Conservation (phyloP, 805 yeast genomes). For the Wickerhamia fluorescens region DNA sequence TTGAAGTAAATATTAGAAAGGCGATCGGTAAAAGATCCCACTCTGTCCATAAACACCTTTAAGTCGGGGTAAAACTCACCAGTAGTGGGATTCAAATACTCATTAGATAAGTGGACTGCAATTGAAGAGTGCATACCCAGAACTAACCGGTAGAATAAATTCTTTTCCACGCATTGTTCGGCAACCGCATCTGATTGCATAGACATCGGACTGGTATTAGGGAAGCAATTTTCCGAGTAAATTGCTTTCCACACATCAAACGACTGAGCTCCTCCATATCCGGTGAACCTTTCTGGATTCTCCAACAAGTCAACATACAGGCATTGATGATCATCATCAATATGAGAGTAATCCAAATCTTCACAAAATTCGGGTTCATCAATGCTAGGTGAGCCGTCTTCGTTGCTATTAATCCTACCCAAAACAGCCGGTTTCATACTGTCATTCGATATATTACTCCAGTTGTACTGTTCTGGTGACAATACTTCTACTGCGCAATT, state of each 20-base stretch:
- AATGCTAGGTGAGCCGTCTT: slow-evolving; percentile 17
- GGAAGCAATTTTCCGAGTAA: slow-evolving; percentile 86
- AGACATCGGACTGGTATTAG: slow-evolving; percentile 36
- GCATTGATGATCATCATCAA: slow-evolving; percentile 58
- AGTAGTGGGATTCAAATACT: slow-evolving; percentile 53
- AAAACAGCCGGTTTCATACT: slow-evolving; percentile 68
- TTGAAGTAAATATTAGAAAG: slow-evolving; percentile 86
- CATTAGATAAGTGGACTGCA: slow-evolving; percentile 86
- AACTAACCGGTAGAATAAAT: slow-evolving; percentile 76
- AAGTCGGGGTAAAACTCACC: slow-evolving; percentile 83
- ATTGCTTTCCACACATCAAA: slow-evolving; percentile 90
- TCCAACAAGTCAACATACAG: slow-evolving; percentile 81
- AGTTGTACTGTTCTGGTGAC: slow-evolving; percentile 59
- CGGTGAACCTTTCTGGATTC: slow-evolving; percentile 95
- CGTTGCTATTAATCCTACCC: slow-evolving; percentile 34
- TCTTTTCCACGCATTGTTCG: slow-evolving; percentile 71
- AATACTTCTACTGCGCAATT: slow-evolving; percentile 83
- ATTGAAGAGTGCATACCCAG: slow-evolving; percentile 96
- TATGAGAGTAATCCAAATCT: slow-evolving; percentile 62
- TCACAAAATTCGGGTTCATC: slow-evolving; percentile 25
- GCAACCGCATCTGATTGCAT: slow-evolving; percentile 27
- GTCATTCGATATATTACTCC: slow-evolving; percentile 47
- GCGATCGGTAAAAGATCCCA: slow-evolving; percentile 86
- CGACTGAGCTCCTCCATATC: slow-evolving; percentile 90
- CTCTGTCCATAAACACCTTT: slow-evolving; percentile 77